Evolutionary conservation across 768 basidiomycete genomes (phyloP), one percentile per base, ranked within the genome.

Genomic region (Lanmaoa rubissima): DNA sequence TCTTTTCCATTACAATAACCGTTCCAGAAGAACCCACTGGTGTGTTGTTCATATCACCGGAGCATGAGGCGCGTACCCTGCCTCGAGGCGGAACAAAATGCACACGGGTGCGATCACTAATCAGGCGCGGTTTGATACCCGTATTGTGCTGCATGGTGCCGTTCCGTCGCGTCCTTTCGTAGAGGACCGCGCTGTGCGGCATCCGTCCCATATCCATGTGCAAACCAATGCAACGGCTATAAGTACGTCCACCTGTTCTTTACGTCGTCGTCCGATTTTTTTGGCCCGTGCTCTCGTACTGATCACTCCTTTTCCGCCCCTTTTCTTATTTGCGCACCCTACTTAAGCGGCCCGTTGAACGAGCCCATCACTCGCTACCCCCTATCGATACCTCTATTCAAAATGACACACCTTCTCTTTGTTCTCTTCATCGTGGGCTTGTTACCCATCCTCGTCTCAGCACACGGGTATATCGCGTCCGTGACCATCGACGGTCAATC

Each of bases 381-480:
- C 13, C 28, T 6, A 17, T 45, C 26, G 19, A 2, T 28, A 26
- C 34, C 14, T 35, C 13, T 19, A 9, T 21, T 52, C 51, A 43
- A 48, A 13, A 69, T 68, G 68, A 45, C 31, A 14, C 56, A 26
- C 38, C 11, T 65, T 50, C 50, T 64, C 39, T 43, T 55, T 6
- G 1, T 49, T 47, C 36, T 63, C 44, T 31, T 60, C 26, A n/a
- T 61, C 26, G 26, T 61, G 12, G 48, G 57, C 28, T 42, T 65
- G 26, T 34, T 68, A 1, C 60, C 68, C 7, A 21, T 60, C 21
- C 31, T 69, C 35, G 69, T 66, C 46, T 66, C 64, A 14, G 69
- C 73, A 21, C 72, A 73, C 35, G 72, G 72, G n/a, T 73, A 60
- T 32, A 53, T 73, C 24, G 58, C 56, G 24, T 62, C 70, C 21